Conservation (phyloP, 331 rosid species). For the Rhamnella rubrinervis region DNA sequence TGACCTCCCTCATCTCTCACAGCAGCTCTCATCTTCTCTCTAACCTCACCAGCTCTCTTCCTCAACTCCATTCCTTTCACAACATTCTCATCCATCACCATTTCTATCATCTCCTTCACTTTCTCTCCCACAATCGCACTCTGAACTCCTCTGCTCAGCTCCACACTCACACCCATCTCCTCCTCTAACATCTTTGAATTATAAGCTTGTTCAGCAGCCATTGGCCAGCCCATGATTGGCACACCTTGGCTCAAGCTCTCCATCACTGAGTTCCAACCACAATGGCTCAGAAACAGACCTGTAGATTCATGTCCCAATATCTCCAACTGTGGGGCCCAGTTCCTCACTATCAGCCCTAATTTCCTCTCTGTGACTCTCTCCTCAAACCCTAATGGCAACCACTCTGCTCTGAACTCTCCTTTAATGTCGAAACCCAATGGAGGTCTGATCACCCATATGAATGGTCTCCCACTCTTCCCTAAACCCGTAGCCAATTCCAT, state of each 20-base stretch:
- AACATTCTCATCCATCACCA: constrained; percentile 35
- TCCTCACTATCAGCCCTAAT: constrained; percentile 44
- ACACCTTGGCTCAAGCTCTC: constrained; percentile 69
- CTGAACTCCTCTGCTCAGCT: constrained; percentile 45
- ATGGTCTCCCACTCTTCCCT: constrained; percentile 46
- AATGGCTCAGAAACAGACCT: constrained; percentile 54
- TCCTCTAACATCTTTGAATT: constrained; percentile 71
- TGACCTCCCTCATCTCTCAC: constrained; percentile 18
- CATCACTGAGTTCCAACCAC: constrained; percentile 43
- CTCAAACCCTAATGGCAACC: constrained; percentile 60
- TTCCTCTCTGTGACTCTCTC: constrained; percentile 39
- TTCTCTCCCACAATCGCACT: constrained; percentile 24
- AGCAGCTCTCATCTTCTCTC: constrained; percentile 38
- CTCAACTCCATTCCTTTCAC: constrained; percentile 60
- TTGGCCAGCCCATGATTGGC: constrained; percentile 71
- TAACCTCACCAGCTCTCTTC: constrained; percentile 45
- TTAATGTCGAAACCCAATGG: constrained; percentile 49
- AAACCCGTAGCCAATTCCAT: constrained; percentile 58
- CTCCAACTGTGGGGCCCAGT: constrained; percentile 69
- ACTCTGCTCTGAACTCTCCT: constrained; percentile 42
- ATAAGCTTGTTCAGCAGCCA: constrained; percentile 64
- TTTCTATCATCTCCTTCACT: constrained; percentile 47
- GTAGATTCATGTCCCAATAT: constrained; percentile 50
- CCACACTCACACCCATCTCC: constrained; percentile 59
- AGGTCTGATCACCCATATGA: constrained; percentile 73